Conservation (phyloP, 2,329 filamentous ascomycete species). For the Fusarium subglutinans region DNA sequence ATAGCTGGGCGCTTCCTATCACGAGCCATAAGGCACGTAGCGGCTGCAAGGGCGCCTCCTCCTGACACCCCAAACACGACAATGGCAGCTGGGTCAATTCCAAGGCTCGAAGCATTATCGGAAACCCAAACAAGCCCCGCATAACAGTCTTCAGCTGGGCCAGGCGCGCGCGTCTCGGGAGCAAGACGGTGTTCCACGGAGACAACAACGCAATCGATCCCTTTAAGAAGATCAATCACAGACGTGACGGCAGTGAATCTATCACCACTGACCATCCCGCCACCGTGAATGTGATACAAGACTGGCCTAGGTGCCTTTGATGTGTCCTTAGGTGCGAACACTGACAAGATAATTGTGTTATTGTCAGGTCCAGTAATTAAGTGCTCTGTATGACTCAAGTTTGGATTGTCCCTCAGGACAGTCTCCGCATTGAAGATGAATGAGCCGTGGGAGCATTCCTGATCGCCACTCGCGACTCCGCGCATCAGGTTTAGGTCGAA, state of each 20-base stretch:
- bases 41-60: conserved; percentile 1
- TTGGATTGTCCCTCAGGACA: neutral
- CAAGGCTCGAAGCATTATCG: neutral
- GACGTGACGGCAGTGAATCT: neutral
- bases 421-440: conserved; percentile 2
- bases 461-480: neutral
- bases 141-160: conserved; percentile 4
- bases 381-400: neutral
- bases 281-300: conserved; percentile 3
- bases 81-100: neutral
- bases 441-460: conserved; percentile 4
- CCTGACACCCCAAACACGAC: conserved; percentile 1
- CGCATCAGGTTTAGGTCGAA: conserved; percentile 8
- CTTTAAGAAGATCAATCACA: neutral
- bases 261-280: conserved; percentile 1
- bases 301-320: neutral
- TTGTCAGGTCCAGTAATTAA: neutral
- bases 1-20: neutral
- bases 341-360: neutral
- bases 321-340: neutral
- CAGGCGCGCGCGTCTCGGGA: neutral
- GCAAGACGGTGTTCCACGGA: conserved; percentile 5
- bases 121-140: neutral
- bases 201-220: neutral
- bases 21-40: conserved; percentile 3